Conservation (phyloP, 1,139 yeast species). For the Nakaseomyces bracarensis region DNA sequence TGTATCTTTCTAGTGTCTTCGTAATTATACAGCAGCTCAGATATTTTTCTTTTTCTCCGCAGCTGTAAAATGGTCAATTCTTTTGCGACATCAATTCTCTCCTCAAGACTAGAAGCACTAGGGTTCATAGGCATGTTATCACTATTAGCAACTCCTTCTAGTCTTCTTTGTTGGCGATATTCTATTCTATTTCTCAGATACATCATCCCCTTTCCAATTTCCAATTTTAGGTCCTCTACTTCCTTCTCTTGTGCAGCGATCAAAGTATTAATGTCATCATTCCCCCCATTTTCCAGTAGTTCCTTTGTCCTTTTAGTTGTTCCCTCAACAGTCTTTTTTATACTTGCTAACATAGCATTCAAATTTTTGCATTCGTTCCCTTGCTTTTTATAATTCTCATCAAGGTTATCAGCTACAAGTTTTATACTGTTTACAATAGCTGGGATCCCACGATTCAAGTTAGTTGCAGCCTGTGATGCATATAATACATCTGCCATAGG, state of each 20-base stretch:
- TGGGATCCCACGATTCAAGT: constrained; percentile 27
- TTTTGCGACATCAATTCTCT: constrained; percentile 1
- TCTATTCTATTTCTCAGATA: constrained; percentile 41
- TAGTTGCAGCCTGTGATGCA: constrained; percentile 30
- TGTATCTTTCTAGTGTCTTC: constrained; percentile 52
- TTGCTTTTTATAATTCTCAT: constrained; percentile 19
- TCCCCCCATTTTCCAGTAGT: constrained; percentile 40
- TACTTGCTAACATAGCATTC: constrained; percentile 21
- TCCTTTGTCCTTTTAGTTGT: constrained; percentile 21
- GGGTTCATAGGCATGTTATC: constrained; percentile 37
- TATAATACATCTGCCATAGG: constrained; percentile 16
- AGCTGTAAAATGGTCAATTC: constrained; percentile 39
- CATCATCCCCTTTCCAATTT: constrained; percentile 22
- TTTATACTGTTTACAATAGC: constrained; percentile 33
- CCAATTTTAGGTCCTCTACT: constrained; percentile 28
- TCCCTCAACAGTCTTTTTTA: constrained; percentile 18
- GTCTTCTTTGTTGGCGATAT: constrained; percentile 46
- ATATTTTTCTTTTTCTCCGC: constrained; percentile 38
- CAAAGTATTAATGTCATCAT: constrained; percentile 36
- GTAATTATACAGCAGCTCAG: constrained; percentile 40
- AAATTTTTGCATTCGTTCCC: constrained; percentile 18
- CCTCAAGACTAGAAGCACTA: not conserved
- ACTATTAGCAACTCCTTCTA: constrained; percentile 34
- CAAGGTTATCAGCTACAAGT: constrained; percentile 46
- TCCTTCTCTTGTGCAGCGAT: constrained; percentile 38